Percentiles rank a stretch among this genome's conserved stretches.
Evolutionary conservation across 371 early-diverging fungal genomes (phyloP).

Genomic region (Zychaea mexicana): DNA sequence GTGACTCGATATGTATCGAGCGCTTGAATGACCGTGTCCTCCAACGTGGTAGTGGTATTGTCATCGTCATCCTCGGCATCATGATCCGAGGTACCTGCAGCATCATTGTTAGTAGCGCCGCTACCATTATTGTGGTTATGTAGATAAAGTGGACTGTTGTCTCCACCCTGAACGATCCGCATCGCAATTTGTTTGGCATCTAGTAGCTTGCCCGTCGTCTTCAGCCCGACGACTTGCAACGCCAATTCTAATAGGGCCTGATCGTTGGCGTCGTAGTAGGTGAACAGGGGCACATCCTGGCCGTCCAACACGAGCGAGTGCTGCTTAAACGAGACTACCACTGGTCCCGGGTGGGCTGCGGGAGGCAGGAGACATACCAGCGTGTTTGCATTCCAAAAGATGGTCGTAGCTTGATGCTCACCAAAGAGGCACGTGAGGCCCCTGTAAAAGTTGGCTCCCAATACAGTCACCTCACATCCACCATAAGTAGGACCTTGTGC

Average conservation of each 20-base stretch:
- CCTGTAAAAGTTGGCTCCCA: conserved; percentile 74
- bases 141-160: background rate
- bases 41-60: too few relatives aligned
- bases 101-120: background rate
- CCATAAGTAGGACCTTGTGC: conserved; percentile 81
- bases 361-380: conserved; percentile 84
- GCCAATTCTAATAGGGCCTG: conserved; percentile 82
- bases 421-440: conserved; percentile 80
- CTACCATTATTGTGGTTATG: background rate
- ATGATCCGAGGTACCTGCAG: background rate
- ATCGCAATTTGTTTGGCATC: conserved; percentile 71
- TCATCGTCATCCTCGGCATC: background rate
- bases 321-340: conserved; percentile 69
- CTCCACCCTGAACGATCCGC: conserved; percentile 68
- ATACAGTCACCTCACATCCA: conserved; percentile 74
- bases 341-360: conserved; percentile 69
- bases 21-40: background rate
- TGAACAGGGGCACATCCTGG: conserved; percentile 59
- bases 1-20: background rate
- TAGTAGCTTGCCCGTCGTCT: conserved; percentile 76
- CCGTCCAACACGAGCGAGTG: conserved; percentile 40
- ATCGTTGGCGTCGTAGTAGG: conserved; percentile 75
- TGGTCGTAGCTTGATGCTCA: conserved; percentile 66
- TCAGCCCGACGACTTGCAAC: conserved; percentile 79
- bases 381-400: conserved; percentile 71